Conservation (phyloP, 2,329 filamentous ascomycete genomes). For the Xylaria sp. region DNA sequence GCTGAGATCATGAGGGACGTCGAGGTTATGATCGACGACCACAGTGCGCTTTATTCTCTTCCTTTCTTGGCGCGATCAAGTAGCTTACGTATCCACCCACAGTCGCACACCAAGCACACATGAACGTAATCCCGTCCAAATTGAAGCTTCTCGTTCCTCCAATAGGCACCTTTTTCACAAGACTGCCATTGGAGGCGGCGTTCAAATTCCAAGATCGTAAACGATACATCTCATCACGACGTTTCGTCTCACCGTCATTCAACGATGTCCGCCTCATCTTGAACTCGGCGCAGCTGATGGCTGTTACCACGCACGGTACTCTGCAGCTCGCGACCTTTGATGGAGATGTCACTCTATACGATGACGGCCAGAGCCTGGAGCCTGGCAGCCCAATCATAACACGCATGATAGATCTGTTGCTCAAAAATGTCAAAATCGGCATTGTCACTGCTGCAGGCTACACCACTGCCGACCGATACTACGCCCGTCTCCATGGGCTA, state of each 20-base stretch:
- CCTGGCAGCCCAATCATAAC: conserved; percentile 80
- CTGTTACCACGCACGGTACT: conserved; percentile 76
- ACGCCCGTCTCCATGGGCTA: conserved; percentile 85
- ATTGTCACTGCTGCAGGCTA: conserved; percentile 98
- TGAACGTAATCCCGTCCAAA: conserved; percentile 80
- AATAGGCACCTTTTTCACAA: conserved; percentile 93
- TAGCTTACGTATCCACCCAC: conserved; percentile 23
- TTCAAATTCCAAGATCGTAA: conserved; percentile 90
- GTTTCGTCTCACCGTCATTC: conserved; percentile 96
- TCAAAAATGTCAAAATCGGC: conserved; percentile 82
- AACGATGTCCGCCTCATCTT: conserved; percentile 94
- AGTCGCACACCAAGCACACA: conserved; percentile 77
- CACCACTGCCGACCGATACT: conserved; percentile 86
- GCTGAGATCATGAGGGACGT: conserved; percentile 96
- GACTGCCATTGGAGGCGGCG: conserved; percentile 84
- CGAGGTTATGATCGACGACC: conserved; percentile 89
- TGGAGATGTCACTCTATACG: conserved; percentile 95
- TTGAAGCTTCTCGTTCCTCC: conserved; percentile 90
- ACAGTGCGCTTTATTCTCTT: conserved; percentile 67
- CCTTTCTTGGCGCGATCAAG: conserved; percentile 17
- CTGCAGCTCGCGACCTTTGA: conserved; percentile 94
- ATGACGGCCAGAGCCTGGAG: conserved; percentile 83
- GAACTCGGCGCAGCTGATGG: conserved; percentile 95
- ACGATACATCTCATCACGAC: conserved; percentile 86
- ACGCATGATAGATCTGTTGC: conserved; percentile 74